A percentile compares a stretch with the other conserved stretches of the same genome.
phyloP scores from a whole-genome alignment of 2,329 filamentous ascomycete species.

The Monosporascus sp. region DNA sequence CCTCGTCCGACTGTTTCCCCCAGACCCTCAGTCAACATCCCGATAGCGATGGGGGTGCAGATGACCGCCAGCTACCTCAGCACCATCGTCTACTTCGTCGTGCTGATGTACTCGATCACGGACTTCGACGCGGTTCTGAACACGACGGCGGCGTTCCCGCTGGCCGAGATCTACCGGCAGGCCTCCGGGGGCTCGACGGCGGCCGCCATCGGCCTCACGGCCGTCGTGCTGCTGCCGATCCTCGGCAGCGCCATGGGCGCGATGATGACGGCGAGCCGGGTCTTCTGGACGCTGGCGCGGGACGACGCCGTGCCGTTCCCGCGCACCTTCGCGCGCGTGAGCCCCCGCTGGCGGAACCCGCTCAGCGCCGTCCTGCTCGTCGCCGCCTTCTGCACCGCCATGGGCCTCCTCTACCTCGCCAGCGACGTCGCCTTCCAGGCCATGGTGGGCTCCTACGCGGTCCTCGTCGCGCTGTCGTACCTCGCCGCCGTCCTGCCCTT shows the following conservation, averaged over 20 bases:
- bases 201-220: constrained; percentile 46
- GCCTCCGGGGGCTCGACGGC: constrained; percentile 43
- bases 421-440: constrained; percentile 62
- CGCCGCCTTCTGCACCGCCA: constrained; percentile 32
- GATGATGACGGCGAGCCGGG: constrained; percentile 34
- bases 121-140: constrained; percentile 43
- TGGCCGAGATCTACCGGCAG: constrained; percentile 61
- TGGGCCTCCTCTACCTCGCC: constrained; percentile 63
- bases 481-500: constrained; percentile 58
- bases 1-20: not conserved
- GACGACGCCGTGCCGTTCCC: constrained; percentile 34
- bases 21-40: constrained; percentile 45
- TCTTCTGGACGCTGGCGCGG: constrained; percentile 35
- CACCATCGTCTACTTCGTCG: constrained; percentile 5
- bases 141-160: constrained; percentile 50
- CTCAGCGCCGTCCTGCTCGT: constrained; percentile 30
- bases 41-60: constrained; percentile 47
- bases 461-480: constrained; percentile 39
- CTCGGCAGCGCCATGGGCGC: constrained; percentile 29
- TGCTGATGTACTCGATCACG: constrained; percentile 6
- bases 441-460: constrained; percentile 47
- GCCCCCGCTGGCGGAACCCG: constrained; percentile 28
- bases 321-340: constrained; percentile 12
- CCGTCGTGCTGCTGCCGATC: constrained; percentile 32
- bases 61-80: constrained; percentile 32